phyloP scores from a whole-genome alignment of 805 yeast genomes.

The Tetrapisispora namnaoensis region DNA sequence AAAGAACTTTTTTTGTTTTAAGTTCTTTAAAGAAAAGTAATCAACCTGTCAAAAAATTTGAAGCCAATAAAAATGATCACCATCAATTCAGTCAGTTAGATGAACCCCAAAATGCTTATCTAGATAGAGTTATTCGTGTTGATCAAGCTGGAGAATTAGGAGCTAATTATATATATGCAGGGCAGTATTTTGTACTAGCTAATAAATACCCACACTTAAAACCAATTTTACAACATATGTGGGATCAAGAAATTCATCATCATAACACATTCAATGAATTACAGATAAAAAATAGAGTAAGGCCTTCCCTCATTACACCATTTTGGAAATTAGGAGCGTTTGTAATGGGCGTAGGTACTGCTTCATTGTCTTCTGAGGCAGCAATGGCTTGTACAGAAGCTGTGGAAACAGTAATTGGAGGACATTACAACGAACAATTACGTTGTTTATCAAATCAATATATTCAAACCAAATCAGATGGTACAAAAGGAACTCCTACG shows the following conservation, averaged over 20 bases:
- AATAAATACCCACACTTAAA: constrained; percentile 63
- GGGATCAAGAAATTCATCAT: constrained; percentile 95
- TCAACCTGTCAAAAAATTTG: no score
- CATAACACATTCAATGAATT: constrained; percentile 73
- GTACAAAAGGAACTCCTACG: constrained; percentile 18
- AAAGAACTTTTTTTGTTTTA: no score
- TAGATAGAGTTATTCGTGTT: constrained; percentile 72
- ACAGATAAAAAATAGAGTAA: constrained; percentile 66
- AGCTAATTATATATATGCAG: constrained; percentile 86
- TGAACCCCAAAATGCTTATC: constrained; percentile 35
- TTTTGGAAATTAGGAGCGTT: constrained; percentile 89
- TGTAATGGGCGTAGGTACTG: constrained; percentile 79
- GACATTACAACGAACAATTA: constrained; percentile 86
- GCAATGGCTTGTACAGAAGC: constrained; percentile 99
- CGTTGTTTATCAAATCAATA: constrained; percentile 64
- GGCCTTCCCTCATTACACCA: constrained; percentile 90
- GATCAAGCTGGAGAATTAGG: constrained; percentile 98
- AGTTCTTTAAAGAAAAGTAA: no score
- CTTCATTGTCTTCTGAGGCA: constrained; percentile 80
- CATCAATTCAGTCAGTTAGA: no score
- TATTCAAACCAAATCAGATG: constrained; percentile 34
- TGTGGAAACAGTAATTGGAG: constrained; percentile 95
- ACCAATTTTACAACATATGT: constrained; percentile 84
- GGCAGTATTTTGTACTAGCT: constrained; percentile 73
- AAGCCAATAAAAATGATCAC: background rate